Conservation (phyloP, 768 basidiomycete species). For the Suillus subalutaceus region DNA sequence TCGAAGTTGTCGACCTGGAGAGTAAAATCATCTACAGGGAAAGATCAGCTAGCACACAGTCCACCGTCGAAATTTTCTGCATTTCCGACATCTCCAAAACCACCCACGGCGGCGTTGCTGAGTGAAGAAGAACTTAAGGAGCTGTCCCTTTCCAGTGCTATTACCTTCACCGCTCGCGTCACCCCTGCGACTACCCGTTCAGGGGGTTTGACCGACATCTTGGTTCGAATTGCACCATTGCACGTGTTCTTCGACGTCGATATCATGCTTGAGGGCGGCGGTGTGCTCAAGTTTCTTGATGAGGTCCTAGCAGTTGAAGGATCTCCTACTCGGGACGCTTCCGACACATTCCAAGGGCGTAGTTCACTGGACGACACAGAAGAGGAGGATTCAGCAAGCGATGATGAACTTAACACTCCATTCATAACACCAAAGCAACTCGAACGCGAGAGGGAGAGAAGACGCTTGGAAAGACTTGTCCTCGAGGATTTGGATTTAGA, state of each 20-base stretch:
- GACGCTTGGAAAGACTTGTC: slow-evolving; percentile 50
- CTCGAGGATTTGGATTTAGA: slow-evolving; percentile 63
- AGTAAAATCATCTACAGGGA: slow-evolving; percentile 34
- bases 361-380: slow-evolving; percentile 5
- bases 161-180: slow-evolving; percentile 23
- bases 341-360: background rate
- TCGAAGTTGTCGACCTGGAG: slow-evolving; percentile 68
- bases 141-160: slow-evolving; percentile 15
- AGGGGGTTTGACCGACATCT: slow-evolving; percentile 17
- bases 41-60: slow-evolving; percentile 21
- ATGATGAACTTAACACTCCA: slow-evolving; percentile 30
- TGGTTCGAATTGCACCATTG: slow-evolving; percentile 56
- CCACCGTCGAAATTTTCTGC: slow-evolving; percentile 20
- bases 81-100: slow-evolving; percentile 20
- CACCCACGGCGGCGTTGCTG: slow-evolving; percentile 23
- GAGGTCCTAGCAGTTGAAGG: slow-evolving; percentile 35
- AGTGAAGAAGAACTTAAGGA: slow-evolving; percentile 20
- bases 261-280: slow-evolving; percentile 39
- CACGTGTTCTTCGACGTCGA: slow-evolving; percentile 79
- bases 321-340: slow-evolving; percentile 15
- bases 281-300: slow-evolving; percentile 51
- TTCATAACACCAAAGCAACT: slow-evolving; percentile 18
- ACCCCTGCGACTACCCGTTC: slow-evolving; percentile 1
- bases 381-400: slow-evolving; percentile 18
- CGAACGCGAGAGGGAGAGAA: slow-evolving; percentile 41